These are phyloP conservation scores for Orychophragmus violaceus DNA, from an alignment of 345 rosid genomes.

Conservation along the genomic window DNA sequence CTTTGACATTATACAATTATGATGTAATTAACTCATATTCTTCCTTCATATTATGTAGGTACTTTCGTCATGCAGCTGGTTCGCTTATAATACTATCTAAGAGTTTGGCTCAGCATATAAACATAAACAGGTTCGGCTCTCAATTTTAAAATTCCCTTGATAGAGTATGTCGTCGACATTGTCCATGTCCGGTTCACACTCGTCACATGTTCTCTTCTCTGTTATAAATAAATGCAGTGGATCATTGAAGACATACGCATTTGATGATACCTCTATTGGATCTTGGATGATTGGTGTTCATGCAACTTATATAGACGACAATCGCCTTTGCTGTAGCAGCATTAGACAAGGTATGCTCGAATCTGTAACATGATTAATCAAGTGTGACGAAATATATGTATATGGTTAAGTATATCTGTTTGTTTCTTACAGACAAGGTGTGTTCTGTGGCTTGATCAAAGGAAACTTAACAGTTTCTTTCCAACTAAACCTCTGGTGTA, in stretches of 20 bases:
- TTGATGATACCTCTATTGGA: slow-evolving; percentile 78
- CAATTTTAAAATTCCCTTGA: background rate
- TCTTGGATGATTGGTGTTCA: slow-evolving; percentile 98
- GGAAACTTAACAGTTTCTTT: background rate
- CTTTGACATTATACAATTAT: background rate
- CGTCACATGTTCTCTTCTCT: background rate
- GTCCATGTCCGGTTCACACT: background rate
- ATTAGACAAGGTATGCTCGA: slow-evolving; percentile 60
- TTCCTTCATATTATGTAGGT: slow-evolving; percentile 42
- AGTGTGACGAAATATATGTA: slow-evolving; percentile 4
- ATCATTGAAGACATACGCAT: slow-evolving; percentile 76
- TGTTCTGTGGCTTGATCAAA: slow-evolving; percentile 51
- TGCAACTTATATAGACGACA: slow-evolving; percentile 86
- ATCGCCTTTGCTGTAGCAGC: slow-evolving; percentile 82
- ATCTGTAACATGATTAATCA: background rate
- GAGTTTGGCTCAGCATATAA: slow-evolving; percentile 71
- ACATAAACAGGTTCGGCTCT: slow-evolving; percentile 68
- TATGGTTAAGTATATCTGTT: background rate
- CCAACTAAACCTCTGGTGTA: background rate
- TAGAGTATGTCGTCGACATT: slow-evolving; percentile 11
- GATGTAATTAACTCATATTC: background rate
- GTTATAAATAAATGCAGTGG: slow-evolving; percentile 49
- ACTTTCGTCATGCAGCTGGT: slow-evolving; percentile 82
- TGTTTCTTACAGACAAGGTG: slow-evolving; percentile 51
- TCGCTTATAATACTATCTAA: slow-evolving; percentile 70